These are phyloP conservation scores for Hygrocybe punicea DNA, from an alignment of 768 basidiomycete species.

Conservation along the genomic window DNA sequence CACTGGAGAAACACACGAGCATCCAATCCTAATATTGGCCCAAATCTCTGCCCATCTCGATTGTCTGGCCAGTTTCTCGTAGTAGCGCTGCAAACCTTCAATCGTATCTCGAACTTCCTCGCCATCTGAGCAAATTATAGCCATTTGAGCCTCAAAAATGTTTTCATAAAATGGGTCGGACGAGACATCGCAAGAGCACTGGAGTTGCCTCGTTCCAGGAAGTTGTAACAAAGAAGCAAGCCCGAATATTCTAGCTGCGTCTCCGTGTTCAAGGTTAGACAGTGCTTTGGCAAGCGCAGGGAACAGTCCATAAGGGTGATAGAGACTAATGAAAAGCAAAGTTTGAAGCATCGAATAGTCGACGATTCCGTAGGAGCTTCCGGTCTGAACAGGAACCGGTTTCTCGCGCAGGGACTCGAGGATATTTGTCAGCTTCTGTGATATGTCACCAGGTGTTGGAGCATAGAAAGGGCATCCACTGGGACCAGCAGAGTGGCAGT, in stretches of 20 bases:
- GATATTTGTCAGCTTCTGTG: conserved; percentile 16
- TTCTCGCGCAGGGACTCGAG: conserved; percentile 10
- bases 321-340: conserved; percentile 21
- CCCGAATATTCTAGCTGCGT: conserved; percentile 18
- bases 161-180: background rate
- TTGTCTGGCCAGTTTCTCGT: conserved; percentile 7
- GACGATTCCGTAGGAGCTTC: conserved; percentile 20
- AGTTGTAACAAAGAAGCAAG: conserved; percentile 1
- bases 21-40: conserved; percentile 13
- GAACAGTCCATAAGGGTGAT: conserved; percentile 20
- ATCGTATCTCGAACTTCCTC: conserved; percentile 15
- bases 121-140: conserved; percentile 23
- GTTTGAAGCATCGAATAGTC: conserved; percentile 19
- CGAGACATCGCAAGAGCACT: conserved; percentile 6
- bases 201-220: background rate
- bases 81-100: conserved; percentile 12
- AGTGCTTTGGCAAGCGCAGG: conserved; percentile 18
- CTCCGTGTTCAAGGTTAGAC: conserved; percentile 24
- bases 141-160: conserved; percentile 11
- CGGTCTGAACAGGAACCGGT: conserved; percentile 19
- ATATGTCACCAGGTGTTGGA: conserved; percentile 15
- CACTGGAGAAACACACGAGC: conserved; percentile 17
- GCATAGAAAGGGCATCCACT: conserved; percentile 22
- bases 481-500: conserved; percentile 23
- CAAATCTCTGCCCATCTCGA: conserved; percentile 22